Evolutionary conservation across 441 rosid genomes (phyloP).

Genomic region (Melastoma candidum): DNA sequence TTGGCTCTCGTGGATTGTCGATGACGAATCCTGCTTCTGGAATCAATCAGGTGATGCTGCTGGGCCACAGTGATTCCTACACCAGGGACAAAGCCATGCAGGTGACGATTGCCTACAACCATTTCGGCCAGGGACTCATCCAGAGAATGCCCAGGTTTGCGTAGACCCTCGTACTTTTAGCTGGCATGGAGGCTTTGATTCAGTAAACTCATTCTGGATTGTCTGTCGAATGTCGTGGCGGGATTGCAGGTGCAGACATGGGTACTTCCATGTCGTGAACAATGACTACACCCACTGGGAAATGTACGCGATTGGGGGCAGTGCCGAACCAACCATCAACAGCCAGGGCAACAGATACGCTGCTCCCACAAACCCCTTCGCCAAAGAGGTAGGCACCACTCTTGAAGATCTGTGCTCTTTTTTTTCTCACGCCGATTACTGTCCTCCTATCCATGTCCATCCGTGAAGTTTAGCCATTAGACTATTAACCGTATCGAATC

Average conservation of each 20-base stretch:
- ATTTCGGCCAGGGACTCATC: conserved; percentile 18
- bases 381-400: conserved; percentile 15
- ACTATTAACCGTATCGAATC: background rate
- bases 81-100: conserved; percentile 19
- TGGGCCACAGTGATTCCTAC: conserved; percentile 20
- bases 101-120: conserved; percentile 21
- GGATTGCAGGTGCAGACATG: conserved; percentile 17
- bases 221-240: background rate
- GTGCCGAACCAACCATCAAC: conserved; percentile 20
- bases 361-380: conserved; percentile 16
- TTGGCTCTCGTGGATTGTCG: too few relatives aligned
- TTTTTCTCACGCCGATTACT: background rate
- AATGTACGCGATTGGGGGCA: conserved; percentile 22
- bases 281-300: conserved; percentile 23
- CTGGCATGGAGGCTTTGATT: background rate
- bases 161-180: background rate
- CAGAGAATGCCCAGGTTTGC: conserved; percentile 19
- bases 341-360: conserved; percentile 22
- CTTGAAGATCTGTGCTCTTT: background rate
- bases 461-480: background rate
- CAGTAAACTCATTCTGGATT: background rate
- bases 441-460: background rate
- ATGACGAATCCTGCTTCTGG: too few relatives aligned
- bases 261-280: conserved; percentile 22
- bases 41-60: conserved; percentile 14